Evolutionary conservation across 176 grass and related monocot species (phyloP), one percentile per base, ranked within the genome.

Genomic region (Pontederia paniculata): DNA sequence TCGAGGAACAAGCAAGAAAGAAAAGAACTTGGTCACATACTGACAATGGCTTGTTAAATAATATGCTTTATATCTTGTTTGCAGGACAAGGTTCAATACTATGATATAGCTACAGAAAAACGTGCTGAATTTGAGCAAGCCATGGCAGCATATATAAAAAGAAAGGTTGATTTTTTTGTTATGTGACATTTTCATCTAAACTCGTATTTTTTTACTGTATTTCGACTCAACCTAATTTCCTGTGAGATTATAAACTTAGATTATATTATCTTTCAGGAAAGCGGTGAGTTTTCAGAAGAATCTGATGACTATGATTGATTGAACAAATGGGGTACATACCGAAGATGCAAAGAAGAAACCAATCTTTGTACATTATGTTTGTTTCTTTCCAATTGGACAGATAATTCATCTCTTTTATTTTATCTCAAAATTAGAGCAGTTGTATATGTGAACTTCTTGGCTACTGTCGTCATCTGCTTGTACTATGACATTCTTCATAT

Each of bases 11-110:
- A 6, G 28, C 28, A 37, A 37, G 7, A 37, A 37, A 37, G 7
- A 37, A 37, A 37, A 1, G 28, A 6, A 3, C 7, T 37, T 6
- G 7, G 28, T 37, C 7, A 2, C 28, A 37, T 37, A 37, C 28
- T 6, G 28, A n/a, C 28, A 37, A 37, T 37, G 28, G 28, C 28
- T 6, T 37, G 28, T 37, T 37, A 37, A 6, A 37, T 37, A 37
- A 37, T 6, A 6, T 37, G 28, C 7, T 37, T 37, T 37, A 6
- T 37, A 37, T 37, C 28, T 68, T 31, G 44, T 56, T 71, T 5
- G 28, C n/a, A 96, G 86, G 82, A 96, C 73, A 96, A 83, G 60
- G 86, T 96, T 52, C 68, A 76, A 57, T 89, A 96, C 52, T 96
- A 89, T 66, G 91, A 96, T 67, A 77, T 84, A 69, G 91, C 91